Base-by-base conservation (phyloP, 1,284 basidiomycete species). In the Marasmius fiardii region DNA sequence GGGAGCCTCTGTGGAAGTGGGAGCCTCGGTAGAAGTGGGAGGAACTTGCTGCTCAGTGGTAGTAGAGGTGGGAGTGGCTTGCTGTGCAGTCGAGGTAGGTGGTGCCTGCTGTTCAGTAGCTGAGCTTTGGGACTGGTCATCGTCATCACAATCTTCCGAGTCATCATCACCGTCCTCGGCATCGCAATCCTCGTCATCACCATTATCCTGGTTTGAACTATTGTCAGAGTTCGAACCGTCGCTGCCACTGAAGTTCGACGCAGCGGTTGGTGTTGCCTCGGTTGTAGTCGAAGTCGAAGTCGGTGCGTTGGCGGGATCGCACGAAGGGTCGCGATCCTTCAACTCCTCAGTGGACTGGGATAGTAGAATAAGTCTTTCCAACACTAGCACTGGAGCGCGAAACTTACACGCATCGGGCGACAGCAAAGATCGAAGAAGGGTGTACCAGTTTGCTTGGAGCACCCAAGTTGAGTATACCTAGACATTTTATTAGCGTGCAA, bases 351-450 rank as follows among this genome's bases (percentile, higher is more conserved):
- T 77, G 34, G 78, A 71, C 79, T 79, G 59, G 31, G 41, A 14
- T n/a, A 33, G 16, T 47, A 12, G 33, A 26, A 11, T 21, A 8
- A 4, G 20, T 16, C 20, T 12, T 26, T 4, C 11, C 14, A 28
- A 37, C 20, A 11, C 37, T 20, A 35, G 11, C 2, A 3, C 28
- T 33, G 23, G 21, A 18, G 31, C 54, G 52, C 16, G 28, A 58
- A 50, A 65, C 74, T 37, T 63, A 82, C 82, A 60, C 80, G 67
- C 57, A 79, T 67, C 55, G 78, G 78, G 58, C 76, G 76, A 65
- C 78, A 79, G 59, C 78, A 80, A 18, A 68, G 64, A 54, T 82
- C 74, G 67, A 87, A 90, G 77, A 90, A 92, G 21, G 70, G 45
- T n/a, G 80, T 81, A 67, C 78, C 73, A 71, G 91, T 87, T 72